Evolutionary conservation across 2,329 filamentous ascomycete species (phyloP).

Genomic region (Penicillium sp.): DNA sequence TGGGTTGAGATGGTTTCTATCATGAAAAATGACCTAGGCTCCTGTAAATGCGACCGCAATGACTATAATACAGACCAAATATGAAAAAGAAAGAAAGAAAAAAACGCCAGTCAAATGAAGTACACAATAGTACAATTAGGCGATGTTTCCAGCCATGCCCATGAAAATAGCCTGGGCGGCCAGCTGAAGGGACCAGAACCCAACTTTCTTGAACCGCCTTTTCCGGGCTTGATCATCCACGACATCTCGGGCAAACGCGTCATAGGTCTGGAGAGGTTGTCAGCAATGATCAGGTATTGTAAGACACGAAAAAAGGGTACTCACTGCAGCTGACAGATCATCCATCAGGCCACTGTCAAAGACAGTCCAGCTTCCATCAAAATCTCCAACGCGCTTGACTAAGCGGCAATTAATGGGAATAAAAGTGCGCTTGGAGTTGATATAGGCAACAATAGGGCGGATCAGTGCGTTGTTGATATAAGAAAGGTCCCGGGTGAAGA

Average conservation of each 20-base stretch:
- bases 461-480: conserved; percentile 97
- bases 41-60: conserved; percentile 10
- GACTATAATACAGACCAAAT: conserved; percentile 6
- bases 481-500: conserved; percentile 87
- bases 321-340: conserved; percentile 79
- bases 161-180: conserved; percentile 92
- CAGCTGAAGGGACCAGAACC: conserved; percentile 91
- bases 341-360: conserved; percentile 94
- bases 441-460: conserved; percentile 94
- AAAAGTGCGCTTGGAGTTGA: conserved; percentile 91
- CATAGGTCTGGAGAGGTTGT: conserved; percentile 64
- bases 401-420: conserved; percentile 94
- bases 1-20: neutral
- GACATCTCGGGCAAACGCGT: conserved; percentile 89
- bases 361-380: conserved; percentile 92
- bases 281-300: neutral
- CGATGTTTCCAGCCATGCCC: conserved; percentile 83
- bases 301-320: conserved; percentile 17
- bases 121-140: conserved; percentile 41
- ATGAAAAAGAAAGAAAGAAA: neutral
- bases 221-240: conserved; percentile 84
- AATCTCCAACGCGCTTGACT: conserved; percentile 83
- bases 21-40: neutral
- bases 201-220: conserved; percentile 88
- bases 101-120: conserved; percentile 3